A percentile compares a stretch with the other conserved stretches of the same genome.
Evolutionary conservation across 805 yeast genomes (phyloP).

Genomic region (Lipomyces spencermartinsiae): DNA sequence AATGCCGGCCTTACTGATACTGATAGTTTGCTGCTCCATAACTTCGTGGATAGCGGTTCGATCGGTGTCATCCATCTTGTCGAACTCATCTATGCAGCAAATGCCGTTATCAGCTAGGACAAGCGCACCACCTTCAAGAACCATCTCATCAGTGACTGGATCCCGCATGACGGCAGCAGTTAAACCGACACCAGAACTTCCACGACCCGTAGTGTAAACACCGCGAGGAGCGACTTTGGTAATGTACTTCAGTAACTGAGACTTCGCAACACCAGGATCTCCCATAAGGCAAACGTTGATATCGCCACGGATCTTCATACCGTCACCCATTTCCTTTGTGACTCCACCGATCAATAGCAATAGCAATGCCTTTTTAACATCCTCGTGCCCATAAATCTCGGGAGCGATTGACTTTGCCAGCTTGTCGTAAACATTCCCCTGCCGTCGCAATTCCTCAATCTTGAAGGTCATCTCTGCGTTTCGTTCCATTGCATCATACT

Average conservation of each 20-base stretch:
- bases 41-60: slow-evolving; percentile 98
- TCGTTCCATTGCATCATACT: slow-evolving; percentile 70
- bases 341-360: slow-evolving; percentile 93
- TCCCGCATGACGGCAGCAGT: slow-evolving; percentile 99
- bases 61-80: slow-evolving; percentile 97
- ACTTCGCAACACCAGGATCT: slow-evolving; percentile 99
- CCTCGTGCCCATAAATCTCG: slow-evolving; percentile 92
- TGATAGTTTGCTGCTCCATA: slow-evolving; percentile 98
- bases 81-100: slow-evolving; percentile 98
- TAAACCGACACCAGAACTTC: slow-evolving; percentile 97
- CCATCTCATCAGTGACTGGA: slow-evolving; percentile 99
- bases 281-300: slow-evolving; percentile 96
- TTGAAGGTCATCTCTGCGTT: slow-evolving; percentile 62
- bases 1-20: slow-evolving; percentile 97
- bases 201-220: slow-evolving; percentile 97
- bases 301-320: slow-evolving; percentile 97
- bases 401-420: slow-evolving; percentile 94
- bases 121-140: slow-evolving; percentile 96
- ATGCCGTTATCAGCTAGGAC: slow-evolving; percentile 97
- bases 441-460: slow-evolving; percentile 59
- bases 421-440: slow-evolving; percentile 78
- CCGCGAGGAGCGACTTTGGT: slow-evolving; percentile 94
- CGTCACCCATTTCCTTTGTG: slow-evolving; percentile 92
- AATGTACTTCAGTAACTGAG: slow-evolving; percentile 90
- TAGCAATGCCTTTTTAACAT: slow-evolving; percentile 88